A percentile compares a stretch with the other conserved stretches of the same genome.
Conservation (phyloP, 805 yeast species). For the Wickerhamomyces strasburgensis region DNA sequence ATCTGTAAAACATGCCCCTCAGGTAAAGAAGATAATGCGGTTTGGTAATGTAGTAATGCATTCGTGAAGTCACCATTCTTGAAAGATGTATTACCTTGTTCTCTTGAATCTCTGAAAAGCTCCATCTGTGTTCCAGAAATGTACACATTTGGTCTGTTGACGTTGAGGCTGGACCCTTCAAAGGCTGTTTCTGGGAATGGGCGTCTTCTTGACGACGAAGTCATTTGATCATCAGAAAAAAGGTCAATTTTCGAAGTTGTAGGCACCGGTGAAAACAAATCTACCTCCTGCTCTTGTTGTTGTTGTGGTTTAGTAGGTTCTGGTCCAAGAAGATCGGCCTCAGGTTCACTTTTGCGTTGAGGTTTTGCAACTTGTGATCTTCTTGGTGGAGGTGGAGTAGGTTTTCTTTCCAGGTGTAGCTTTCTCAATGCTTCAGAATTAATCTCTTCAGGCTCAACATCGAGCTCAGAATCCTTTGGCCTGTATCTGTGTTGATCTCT, state of each 20-base stretch:
- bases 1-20: slow-evolving; percentile 58
- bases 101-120: slow-evolving; percentile 43
- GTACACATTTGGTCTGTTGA: slow-evolving; percentile 8
- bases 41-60: slow-evolving; percentile 58
- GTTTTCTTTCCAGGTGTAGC: slow-evolving; percentile 10
- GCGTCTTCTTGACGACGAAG: slow-evolving; percentile 21
- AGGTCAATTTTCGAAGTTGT: slow-evolving; percentile 7
- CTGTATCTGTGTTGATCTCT: slow-evolving; percentile 46
- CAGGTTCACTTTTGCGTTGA: slow-evolving; percentile 5
- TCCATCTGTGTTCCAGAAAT: slow-evolving; percentile 22
- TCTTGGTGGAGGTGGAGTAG: slow-evolving; percentile 9
- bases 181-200: neutral
- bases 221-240: slow-evolving; percentile 20
- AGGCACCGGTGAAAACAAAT: slow-evolving; percentile 18
- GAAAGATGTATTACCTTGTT: slow-evolving; percentile 58
- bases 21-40: slow-evolving; percentile 56
- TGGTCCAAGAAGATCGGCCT: slow-evolving; percentile 3
- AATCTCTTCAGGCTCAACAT: slow-evolving; percentile 43
- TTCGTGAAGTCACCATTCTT: slow-evolving; percentile 75
- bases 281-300: slow-evolving; percentile 14
- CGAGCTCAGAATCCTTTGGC: slow-evolving; percentile 28
- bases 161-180: slow-evolving; percentile 5
- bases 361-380: neutral
- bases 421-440: slow-evolving; percentile 25
- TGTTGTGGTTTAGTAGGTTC: slow-evolving; percentile 2